phyloP scores from a whole-genome alignment of 306 rosid species.

The Erythrophleum fordii region DNA sequence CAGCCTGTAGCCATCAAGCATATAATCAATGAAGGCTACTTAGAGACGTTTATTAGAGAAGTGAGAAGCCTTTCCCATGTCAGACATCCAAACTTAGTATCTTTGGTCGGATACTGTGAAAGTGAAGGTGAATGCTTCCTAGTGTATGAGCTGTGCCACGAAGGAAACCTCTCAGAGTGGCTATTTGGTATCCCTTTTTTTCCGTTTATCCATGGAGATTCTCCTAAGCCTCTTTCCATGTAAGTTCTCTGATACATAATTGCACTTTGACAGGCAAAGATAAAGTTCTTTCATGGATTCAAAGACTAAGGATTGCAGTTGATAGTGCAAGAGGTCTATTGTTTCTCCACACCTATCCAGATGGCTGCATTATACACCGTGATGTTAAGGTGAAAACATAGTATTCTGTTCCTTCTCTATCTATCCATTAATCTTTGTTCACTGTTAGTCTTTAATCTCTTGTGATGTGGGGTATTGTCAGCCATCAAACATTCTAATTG shows the following conservation, averaged over 20 bases:
- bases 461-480: constrained; percentile 35
- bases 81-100: constrained; percentile 63
- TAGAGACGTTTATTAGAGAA: constrained; percentile 67
- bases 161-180: constrained; percentile 76
- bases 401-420: background rate
- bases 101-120: constrained; percentile 57
- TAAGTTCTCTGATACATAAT: background rate
- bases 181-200: constrained; percentile 54
- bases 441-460: background rate
- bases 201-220: background rate
- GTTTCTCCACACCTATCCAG: constrained; percentile 67
- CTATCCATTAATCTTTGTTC: background rate
- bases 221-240: background rate
- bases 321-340: constrained; percentile 66
- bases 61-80: constrained; percentile 66
- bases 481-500: constrained; percentile 75
- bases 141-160: constrained; percentile 69
- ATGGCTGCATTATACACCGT: constrained; percentile 73
- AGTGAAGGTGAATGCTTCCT: constrained; percentile 63
- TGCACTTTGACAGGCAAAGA: constrained; percentile 47
- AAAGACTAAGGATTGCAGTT: constrained; percentile 61
- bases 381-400: constrained; percentile 62
- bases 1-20: constrained; percentile 67
- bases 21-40: constrained; percentile 56
- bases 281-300: constrained; percentile 62